These are phyloP conservation scores for Lagenidium sp. DNA, from an alignment of 352 stramenopile genomes.

Conservation along the genomic window DNA sequence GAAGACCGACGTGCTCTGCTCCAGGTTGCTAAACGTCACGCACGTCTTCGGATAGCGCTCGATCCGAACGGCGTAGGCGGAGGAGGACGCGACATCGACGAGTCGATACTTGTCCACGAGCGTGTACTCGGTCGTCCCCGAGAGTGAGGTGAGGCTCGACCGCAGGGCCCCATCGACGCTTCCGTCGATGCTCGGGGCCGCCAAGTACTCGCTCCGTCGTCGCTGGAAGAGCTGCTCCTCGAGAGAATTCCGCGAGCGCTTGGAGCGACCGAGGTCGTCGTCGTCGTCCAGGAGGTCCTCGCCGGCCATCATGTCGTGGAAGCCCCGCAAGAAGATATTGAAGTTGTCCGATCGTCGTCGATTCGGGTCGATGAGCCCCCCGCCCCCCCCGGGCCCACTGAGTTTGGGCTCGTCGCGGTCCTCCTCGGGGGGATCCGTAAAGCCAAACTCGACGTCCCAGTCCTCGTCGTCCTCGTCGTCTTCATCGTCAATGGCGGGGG, in stretches of 20 bases:
- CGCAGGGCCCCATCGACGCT: constrained; percentile 33
- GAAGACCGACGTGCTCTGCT: constrained; percentile 32
- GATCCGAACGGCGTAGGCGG: constrained; percentile 66
- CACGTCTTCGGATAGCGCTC: constrained; percentile 75
- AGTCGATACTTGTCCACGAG: constrained; percentile 64
- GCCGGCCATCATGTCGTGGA: constrained; percentile 72
- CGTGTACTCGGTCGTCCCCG: constrained; percentile 42
- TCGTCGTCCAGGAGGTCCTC: constrained; percentile 38
- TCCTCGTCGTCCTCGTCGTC: constrained; percentile 38
- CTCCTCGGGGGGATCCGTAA: constrained; percentile 27
- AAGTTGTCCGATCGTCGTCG: constrained; percentile 60
- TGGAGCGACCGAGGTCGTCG: constrained; percentile 14
- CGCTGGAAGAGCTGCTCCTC: constrained; percentile 67
- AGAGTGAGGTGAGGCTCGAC: constrained; percentile 47
- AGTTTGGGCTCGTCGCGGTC: constrained; percentile 26
- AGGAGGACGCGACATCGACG: constrained; percentile 60
- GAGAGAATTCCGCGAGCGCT: constrained; percentile 13
- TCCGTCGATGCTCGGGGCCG: constrained; percentile 18
- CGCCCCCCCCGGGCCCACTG: constrained; percentile 9
- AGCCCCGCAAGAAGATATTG: constrained; percentile 74
- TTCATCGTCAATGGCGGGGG: constrained; percentile 4
- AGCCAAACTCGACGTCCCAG: constrained; percentile 79
- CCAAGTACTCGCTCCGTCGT: constrained; percentile 25
- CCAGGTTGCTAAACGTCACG: constrained; percentile 53
- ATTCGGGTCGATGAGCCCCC: constrained; percentile 38